These are phyloP conservation scores for Saturnispora bothae DNA, from an alignment of 805 yeast genomes.

Conservation along the genomic window DNA sequence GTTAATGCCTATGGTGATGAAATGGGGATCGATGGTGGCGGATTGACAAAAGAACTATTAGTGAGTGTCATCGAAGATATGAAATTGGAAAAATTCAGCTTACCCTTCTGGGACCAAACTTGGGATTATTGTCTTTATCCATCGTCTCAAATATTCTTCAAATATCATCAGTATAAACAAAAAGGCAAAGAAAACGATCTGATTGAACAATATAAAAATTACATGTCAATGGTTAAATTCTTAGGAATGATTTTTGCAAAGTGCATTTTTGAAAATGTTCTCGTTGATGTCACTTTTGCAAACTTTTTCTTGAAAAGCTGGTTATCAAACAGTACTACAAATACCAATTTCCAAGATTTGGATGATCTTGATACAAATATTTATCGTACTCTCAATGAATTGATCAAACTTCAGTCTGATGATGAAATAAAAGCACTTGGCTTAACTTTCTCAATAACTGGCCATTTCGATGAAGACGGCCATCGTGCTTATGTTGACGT, in stretches of 20 bases:
- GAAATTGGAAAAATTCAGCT: slow-evolving; percentile 14
- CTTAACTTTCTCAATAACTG: slow-evolving; percentile 56
- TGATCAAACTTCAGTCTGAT: slow-evolving; percentile 42
- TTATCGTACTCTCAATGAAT: slow-evolving; percentile 51
- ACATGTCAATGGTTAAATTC: slow-evolving; percentile 37
- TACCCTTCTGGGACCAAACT: slow-evolving; percentile 29
- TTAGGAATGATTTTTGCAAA: slow-evolving; percentile 82
- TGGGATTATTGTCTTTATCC: slow-evolving; percentile 65
- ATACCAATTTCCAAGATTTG: slow-evolving; percentile 82
- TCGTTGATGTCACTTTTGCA: slow-evolving; percentile 77
- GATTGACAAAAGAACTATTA: slow-evolving; percentile 82
- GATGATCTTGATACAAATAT: slow-evolving; percentile 58
- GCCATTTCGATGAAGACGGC: slow-evolving; percentile 25
- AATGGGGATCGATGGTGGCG: slow-evolving; percentile 96
- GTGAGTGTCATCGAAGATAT: slow-evolving; percentile 46
- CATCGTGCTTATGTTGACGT: slow-evolving; percentile 29
- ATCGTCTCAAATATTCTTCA: slow-evolving; percentile 36
- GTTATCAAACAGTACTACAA: slow-evolving; percentile 33
- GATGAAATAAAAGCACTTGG: slow-evolving; percentile 47
- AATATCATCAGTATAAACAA: slow-evolving; percentile 19
- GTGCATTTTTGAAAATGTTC: slow-evolving; percentile 72
- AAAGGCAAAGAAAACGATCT: neutral
- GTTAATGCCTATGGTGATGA: slow-evolving; percentile 67
- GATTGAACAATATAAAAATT: slow-evolving; percentile 9
- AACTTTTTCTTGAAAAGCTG: slow-evolving; percentile 73